Evolutionary conservation across 1,284 basidiomycete genomes (phyloP).

Genomic region (Rhizoctonia solani): DNA sequence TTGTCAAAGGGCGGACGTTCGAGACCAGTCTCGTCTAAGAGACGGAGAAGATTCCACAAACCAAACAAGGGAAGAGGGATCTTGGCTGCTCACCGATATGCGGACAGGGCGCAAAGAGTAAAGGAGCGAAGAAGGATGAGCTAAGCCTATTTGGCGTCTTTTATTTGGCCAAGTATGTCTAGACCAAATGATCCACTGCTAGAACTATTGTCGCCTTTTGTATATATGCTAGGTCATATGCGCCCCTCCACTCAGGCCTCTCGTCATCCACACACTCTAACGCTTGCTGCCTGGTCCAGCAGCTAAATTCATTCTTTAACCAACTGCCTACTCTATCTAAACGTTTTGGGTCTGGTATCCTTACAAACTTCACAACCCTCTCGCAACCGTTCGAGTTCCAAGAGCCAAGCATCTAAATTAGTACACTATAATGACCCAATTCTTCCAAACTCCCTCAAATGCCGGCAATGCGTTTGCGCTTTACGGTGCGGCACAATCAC

Average conservation of each 20-base stretch:
- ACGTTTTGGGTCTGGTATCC: conserved; percentile 32
- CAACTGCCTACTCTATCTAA: conserved; percentile 2
- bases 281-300: conserved; percentile 27
- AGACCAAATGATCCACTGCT: not conserved
- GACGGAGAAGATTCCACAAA: not conserved
- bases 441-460: conserved; percentile 7
- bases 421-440: conserved; percentile 18
- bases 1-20: too few species aligned
- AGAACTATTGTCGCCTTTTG: conserved; percentile 5
- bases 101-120: not conserved
- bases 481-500: conserved; percentile 32
- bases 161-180: conserved; percentile 16
- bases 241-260: not conserved
- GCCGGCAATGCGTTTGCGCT: conserved; percentile 26
- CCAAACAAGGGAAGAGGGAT: not conserved
- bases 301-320: conserved; percentile 11
- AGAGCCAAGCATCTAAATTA: not conserved
- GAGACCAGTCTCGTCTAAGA: too few species aligned
- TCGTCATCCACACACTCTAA: not conserved
- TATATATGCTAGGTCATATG: conserved; percentile 17
- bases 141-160: conserved; percentile 10
- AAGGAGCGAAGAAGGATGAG: conserved; percentile 13
- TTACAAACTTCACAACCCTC: not conserved
- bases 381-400: not conserved
- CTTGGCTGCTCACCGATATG: not conserved